phyloP scores from a whole-genome alignment of 2,329 filamentous ascomycete genomes.

The Colletotrichum spaethianum region DNA sequence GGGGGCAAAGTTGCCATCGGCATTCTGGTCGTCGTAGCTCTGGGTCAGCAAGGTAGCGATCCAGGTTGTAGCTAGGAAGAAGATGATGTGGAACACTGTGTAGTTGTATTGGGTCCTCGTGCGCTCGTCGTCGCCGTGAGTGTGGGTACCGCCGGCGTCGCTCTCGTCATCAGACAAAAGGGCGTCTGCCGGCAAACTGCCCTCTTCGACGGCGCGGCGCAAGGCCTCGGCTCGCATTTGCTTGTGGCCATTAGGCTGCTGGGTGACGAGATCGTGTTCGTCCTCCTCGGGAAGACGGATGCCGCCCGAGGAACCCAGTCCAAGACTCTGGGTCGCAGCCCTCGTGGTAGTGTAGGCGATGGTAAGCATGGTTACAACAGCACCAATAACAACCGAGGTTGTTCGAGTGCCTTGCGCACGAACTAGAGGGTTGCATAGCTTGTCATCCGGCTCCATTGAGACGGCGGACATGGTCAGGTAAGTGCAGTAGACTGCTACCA shows the following conservation, averaged over 20 bases:
- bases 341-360: conserved; percentile 98
- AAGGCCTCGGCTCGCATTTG: conserved; percentile 96
- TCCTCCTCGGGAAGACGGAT: conserved; percentile 79
- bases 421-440: conserved; percentile 92
- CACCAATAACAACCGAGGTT: conserved; percentile 91
- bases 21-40: conserved; percentile 75
- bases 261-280: conserved; percentile 89
- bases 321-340: conserved; percentile 91
- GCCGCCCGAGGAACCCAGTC: conserved; percentile 71
- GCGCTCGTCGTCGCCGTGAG: conserved; percentile 86
- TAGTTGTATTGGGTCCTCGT: conserved; percentile 96
- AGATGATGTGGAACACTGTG: conserved; percentile 95
- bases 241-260: conserved; percentile 83
- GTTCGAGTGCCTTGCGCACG: conserved; percentile 89
- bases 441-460: conserved; percentile 96
- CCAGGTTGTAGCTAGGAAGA: conserved; percentile 96
- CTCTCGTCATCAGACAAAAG: conserved; percentile 82
- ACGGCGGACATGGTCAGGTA: conserved; percentile 99
- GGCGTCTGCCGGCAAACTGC: conserved; percentile 91
- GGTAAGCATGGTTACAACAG: conserved; percentile 95
- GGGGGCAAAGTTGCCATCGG: conserved; percentile 84
- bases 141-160: conserved; percentile 72
- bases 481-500: conserved; percentile 98
- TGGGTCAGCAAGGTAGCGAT: conserved; percentile 89
- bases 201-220: conserved; percentile 91